phyloP scores from a whole-genome alignment of 1,284 basidiomycete genomes.

The Sporisorium iseilematis-ciliati region DNA sequence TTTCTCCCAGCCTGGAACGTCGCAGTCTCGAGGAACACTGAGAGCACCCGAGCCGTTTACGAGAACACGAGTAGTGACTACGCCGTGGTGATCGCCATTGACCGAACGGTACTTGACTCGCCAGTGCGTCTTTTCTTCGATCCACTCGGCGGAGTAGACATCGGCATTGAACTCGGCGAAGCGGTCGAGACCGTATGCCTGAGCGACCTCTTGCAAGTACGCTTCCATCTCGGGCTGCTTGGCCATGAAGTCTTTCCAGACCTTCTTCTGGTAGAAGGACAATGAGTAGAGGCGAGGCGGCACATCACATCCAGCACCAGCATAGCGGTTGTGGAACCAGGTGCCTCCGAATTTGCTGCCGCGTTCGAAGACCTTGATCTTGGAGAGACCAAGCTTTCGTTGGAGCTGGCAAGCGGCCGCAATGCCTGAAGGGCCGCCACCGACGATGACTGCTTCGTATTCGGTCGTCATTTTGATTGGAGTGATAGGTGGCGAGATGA shows the following conservation, averaged over 20 bases:
- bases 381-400: conserved; percentile 30
- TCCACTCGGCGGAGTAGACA: conserved; percentile 43
- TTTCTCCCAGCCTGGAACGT: conserved; percentile 34
- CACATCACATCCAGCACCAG: conserved; percentile 53
- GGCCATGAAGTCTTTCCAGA: conserved; percentile 34
- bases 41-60: conserved; percentile 46
- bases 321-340: conserved; percentile 55
- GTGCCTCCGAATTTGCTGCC: conserved; percentile 44
- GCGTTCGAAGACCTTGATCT: conserved; percentile 42
- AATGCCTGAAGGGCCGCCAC: conserved; percentile 48
- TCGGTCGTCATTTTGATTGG: conserved; percentile 14
- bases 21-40: conserved; percentile 44
- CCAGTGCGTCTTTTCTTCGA: conserved; percentile 46
- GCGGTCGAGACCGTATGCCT: conserved; percentile 23
- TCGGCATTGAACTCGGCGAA: conserved; percentile 37
- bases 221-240: conserved; percentile 44
- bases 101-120: conserved; percentile 32
- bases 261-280: conserved; percentile 40
- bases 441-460: conserved; percentile 48
- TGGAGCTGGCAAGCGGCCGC: conserved; percentile 36
- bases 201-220: conserved; percentile 43
- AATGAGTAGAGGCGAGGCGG: conserved; percentile 58
- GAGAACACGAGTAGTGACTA: conserved; percentile 29
- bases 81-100: conserved; percentile 10
- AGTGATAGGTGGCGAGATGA: background rate